Conservation (phyloP, 164 flowering plant genomes). For the Cinnamomum micranthum region DNA sequence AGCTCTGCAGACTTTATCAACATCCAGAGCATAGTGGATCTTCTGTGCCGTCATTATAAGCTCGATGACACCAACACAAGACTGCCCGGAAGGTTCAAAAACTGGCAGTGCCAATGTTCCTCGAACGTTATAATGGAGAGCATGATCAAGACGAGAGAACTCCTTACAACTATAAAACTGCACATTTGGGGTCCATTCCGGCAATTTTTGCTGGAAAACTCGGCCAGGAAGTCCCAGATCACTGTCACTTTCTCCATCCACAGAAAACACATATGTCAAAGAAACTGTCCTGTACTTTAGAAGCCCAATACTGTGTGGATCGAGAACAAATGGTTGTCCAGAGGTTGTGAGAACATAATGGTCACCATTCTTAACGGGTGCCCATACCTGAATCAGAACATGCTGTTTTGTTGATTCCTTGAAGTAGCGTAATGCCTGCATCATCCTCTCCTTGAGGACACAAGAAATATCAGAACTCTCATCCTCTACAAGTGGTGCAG, state of each 20-base stretch:
- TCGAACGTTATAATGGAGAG: slow-evolving; percentile 64
- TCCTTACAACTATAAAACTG: slow-evolving; percentile 81
- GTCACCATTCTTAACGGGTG: slow-evolving; percentile 67
- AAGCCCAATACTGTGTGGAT: slow-evolving; percentile 67
- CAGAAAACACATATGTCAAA: slow-evolving; percentile 62
- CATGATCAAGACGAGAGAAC: slow-evolving; percentile 72
- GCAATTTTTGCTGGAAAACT: slow-evolving; percentile 73
- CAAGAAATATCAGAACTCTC: slow-evolving; percentile 43
- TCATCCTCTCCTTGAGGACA: slow-evolving; percentile 81
- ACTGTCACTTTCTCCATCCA: slow-evolving; percentile 64
- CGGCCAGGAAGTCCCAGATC: slow-evolving; percentile 91
- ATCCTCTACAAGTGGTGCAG: background rate
- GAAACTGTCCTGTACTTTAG: slow-evolving; percentile 81
- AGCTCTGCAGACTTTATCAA: slow-evolving; percentile 97
- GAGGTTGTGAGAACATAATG: slow-evolving; percentile 75
- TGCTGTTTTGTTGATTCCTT: slow-evolving; percentile 76
- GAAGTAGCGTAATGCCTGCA: slow-evolving; percentile 75
- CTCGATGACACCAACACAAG: slow-evolving; percentile 90
- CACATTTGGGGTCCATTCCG: slow-evolving; percentile 99
- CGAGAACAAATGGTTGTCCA: slow-evolving; percentile 92
- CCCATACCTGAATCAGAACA: slow-evolving; percentile 93
- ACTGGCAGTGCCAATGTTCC: slow-evolving; percentile 95
- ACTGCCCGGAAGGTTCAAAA: slow-evolving; percentile 79
- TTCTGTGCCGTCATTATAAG: slow-evolving; percentile 85
- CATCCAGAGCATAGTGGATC: slow-evolving; percentile 88